phyloP scores from a whole-genome alignment of 1,139 yeast species.

The Saccharomyces hybrid region DNA sequence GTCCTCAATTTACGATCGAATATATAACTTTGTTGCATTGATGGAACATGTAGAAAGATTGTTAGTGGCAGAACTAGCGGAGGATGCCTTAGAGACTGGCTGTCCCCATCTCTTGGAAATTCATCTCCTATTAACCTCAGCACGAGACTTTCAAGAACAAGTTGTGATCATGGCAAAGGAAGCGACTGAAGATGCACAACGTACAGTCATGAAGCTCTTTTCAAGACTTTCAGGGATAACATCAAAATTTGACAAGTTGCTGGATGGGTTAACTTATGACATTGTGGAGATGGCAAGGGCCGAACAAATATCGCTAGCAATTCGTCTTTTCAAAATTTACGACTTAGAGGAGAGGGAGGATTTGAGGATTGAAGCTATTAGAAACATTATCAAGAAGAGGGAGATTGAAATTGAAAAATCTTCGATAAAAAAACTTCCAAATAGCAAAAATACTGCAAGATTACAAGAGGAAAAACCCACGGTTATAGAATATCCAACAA shows the following conservation, averaged over 20 bases:
- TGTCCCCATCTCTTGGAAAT: constrained; percentile 55
- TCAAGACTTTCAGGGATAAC: constrained; percentile 40
- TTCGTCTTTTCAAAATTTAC: constrained; percentile 65
- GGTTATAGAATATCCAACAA: constrained; percentile 23
- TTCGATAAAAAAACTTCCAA: constrained; percentile 26
- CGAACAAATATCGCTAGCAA: constrained; percentile 60
- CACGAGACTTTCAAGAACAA: constrained; percentile 75
- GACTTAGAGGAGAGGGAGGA: constrained; percentile 80
- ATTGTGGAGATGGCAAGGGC: constrained; percentile 64
- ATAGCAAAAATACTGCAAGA: constrained; percentile 12
- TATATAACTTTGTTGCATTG: constrained; percentile 48
- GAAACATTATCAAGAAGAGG: constrained; percentile 37
- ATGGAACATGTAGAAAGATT: constrained; percentile 44
- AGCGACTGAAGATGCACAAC: constrained; percentile 62
- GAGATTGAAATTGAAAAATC: constrained; percentile 31
- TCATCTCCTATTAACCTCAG: constrained; percentile 62
- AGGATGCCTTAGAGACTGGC: constrained; percentile 45
- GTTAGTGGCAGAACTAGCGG: constrained; percentile 48
- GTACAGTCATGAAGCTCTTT: constrained; percentile 58
- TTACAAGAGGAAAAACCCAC: constrained; percentile 7
- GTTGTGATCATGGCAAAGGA: constrained; percentile 46
- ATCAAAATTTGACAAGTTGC: constrained; percentile 57
- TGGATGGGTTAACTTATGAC: constrained; percentile 53
- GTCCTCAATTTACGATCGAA: constrained; percentile 55
- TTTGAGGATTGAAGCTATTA: constrained; percentile 47